These are phyloP conservation scores for Letharia columbiana DNA, from an alignment of 495 filamentous ascomycete genomes.

Conservation along the genomic window DNA sequence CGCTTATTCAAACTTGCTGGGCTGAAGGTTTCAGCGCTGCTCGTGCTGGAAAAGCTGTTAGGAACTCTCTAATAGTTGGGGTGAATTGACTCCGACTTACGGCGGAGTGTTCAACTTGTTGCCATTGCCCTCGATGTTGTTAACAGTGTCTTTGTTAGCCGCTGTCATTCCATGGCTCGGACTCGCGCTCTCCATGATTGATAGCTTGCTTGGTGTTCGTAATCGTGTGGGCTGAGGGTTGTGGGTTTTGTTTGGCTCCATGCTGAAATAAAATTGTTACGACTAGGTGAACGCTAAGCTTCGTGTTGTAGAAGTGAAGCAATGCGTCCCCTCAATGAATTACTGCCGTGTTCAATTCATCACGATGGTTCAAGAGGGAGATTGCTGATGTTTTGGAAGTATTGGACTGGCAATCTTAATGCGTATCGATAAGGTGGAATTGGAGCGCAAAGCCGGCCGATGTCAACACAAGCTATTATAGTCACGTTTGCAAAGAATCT, in stretches of 20 bases:
- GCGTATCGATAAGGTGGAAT: not conserved
- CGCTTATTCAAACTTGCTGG: not conserved
- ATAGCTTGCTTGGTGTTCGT: not conserved
- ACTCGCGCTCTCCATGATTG: not conserved
- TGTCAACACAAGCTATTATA: not conserved
- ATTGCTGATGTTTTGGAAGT: not conserved
- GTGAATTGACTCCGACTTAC: not conserved
- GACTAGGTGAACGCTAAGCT: conserved; percentile 3
- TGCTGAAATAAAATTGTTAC: not conserved
- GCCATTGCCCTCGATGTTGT: not conserved
- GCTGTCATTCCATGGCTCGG: not conserved
- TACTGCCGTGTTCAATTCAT: not conserved
- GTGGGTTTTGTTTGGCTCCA: not conserved
- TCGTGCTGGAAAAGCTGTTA: not conserved
- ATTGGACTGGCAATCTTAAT: not conserved
- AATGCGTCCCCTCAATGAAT: not conserved
- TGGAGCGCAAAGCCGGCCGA: not conserved
- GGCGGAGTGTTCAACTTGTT: not conserved
- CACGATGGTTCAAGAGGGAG: not conserved
- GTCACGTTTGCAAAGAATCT: not conserved
- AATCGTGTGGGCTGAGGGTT: not conserved
- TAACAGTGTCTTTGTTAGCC: not conserved
- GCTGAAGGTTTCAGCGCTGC: not conserved
- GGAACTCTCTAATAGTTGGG: not conserved
- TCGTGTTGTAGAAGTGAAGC: not conserved